Conservation (phyloP, 2,329 filamentous ascomycete genomes). For the Xylariaceae sp. region DNA sequence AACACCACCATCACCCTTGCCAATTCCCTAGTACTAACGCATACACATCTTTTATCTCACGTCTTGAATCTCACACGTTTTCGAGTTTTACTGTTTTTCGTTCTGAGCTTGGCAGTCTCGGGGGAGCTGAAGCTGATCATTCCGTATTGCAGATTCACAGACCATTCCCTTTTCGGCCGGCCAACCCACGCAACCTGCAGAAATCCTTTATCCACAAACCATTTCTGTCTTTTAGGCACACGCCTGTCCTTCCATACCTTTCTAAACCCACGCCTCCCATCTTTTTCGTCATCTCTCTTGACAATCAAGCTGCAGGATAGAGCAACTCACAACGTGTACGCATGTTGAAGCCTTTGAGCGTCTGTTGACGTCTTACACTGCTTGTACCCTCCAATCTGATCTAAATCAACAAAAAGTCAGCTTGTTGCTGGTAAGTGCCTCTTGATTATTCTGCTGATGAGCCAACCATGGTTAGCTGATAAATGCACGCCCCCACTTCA, state of each 20-base stretch:
- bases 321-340: background rate
- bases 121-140: conserved; percentile 29
- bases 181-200: conserved; percentile 13
- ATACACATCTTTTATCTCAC: background rate
- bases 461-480: conserved; percentile 10
- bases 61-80: background rate
- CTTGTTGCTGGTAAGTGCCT: conserved; percentile 11
- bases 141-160: conserved; percentile 34
- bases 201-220: background rate
- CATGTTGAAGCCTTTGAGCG: background rate
- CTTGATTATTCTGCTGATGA: background rate
- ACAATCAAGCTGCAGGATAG: background rate
- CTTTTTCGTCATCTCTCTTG: background rate
- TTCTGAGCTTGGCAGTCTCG: conserved; percentile 6
- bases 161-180: conserved; percentile 34
- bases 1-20: background rate
- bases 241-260: conserved; percentile 2
- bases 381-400: background rate
- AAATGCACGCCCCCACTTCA: conserved; percentile 17
- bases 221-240: conserved; percentile 27
- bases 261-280: conserved; percentile 6
- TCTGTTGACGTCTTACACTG: background rate
- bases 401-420: background rate
- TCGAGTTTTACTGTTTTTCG: background rate
- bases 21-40: background rate